phyloP scores from a whole-genome alignment of 345 rosid species.

The Euphorbia lathyris region DNA sequence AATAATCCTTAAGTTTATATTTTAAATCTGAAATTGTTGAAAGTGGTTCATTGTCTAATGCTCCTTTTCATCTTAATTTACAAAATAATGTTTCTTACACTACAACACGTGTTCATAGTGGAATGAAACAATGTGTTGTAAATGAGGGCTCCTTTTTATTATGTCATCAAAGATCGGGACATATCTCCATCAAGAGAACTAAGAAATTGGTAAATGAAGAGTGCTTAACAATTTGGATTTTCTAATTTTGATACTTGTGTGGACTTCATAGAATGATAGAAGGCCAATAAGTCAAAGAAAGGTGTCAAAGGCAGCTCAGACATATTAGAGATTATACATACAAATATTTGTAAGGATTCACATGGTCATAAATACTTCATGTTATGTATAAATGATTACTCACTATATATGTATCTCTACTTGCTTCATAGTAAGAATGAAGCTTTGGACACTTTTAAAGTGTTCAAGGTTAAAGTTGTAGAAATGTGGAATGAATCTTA shows the following conservation, averaged over 20 bases:
- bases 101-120: not conserved
- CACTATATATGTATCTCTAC: conserved; percentile 1
- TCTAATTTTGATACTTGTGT: not conserved
- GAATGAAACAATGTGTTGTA: not conserved
- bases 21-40: too few relatives aligned
- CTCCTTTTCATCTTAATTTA: not conserved
- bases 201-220: not conserved
- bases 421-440: conserved; percentile 7
- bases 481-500: too few relatives aligned
- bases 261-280: not conserved
- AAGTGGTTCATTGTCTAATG: not conserved
- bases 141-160: not conserved
- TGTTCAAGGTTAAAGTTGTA: too few relatives aligned
- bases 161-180: not conserved
- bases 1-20: too few relatives aligned
- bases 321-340: not conserved
- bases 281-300: not conserved
- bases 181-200: not conserved
- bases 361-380: not conserved
- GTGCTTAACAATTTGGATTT: not conserved
- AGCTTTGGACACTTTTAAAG: conserved; percentile 14
- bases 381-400: conserved; percentile 7
- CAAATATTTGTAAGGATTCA: not conserved
- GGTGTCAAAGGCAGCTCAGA: not conserved
- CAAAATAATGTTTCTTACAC: not conserved